These are phyloP conservation scores for Cupressus sempervirens DNA, from an alignment of 75 land plant genomes.

Conservation along the genomic window DNA sequence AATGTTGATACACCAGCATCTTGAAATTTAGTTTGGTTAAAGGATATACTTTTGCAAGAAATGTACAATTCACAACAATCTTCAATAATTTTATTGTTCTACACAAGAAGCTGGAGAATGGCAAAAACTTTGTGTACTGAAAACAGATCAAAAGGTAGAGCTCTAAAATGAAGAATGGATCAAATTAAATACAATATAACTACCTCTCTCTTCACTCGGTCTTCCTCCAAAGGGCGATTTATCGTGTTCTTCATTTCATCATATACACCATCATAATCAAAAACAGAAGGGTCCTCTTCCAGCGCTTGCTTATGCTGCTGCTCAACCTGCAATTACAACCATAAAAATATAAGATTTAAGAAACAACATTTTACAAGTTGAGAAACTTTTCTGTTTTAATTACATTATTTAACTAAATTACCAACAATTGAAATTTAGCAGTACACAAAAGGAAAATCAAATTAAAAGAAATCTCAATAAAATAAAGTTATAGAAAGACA, in stretches of 20 bases:
- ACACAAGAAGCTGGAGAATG: background rate
- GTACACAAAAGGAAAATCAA: background rate
- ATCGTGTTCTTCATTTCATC: constrained; percentile 78
- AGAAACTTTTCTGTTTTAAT: background rate
- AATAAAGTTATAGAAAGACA: background rate
- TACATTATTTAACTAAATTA: background rate
- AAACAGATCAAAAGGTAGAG: background rate
- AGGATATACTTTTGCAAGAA: background rate
- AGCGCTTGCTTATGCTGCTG: constrained; percentile 78
- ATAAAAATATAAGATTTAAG: background rate
- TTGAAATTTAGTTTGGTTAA: background rate
- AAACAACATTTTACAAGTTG: background rate
- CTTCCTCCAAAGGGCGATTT: constrained; percentile 43
- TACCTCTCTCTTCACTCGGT: constrained; percentile 58
- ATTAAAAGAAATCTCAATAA: background rate
- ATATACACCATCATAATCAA: constrained; percentile 94
- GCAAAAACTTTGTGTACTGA: background rate
- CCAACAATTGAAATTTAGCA: background rate
- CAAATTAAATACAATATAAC: background rate
- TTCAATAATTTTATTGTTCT: background rate
- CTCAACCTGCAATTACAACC: constrained; percentile 54
- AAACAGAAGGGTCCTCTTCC: constrained; percentile 81
- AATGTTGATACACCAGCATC: background rate
- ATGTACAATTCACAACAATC: background rate
- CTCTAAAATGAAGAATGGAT: background rate